Percentiles rank a stretch among this genome's conserved stretches.
These are phyloP conservation scores for Penicillium sclerotiorum DNA, from an alignment of 2,329 filamentous ascomycete genomes.

Conservation along the genomic window DNA sequence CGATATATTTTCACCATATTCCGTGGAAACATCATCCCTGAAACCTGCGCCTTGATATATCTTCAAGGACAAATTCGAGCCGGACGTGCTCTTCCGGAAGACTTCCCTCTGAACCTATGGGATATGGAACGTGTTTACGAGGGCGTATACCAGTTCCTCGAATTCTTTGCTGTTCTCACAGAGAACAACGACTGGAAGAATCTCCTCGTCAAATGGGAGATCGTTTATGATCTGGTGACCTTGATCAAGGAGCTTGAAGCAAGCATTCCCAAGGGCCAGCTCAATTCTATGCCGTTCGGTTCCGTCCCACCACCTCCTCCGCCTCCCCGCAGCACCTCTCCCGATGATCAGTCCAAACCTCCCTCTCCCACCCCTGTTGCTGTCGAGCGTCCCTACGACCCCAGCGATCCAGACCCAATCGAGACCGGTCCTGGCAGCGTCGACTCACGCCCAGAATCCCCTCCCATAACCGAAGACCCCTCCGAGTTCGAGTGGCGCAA, in stretches of 20 bases:
- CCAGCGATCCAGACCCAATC: conserved; percentile 43
- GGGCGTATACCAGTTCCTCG: conserved; percentile 88
- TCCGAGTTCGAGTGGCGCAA: conserved; percentile 74
- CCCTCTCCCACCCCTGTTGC: conserved; percentile 44
- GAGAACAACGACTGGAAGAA: conserved; percentile 82
- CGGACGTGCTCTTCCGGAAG: conserved; percentile 72
- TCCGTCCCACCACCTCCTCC: conserved; percentile 25
- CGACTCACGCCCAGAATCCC: conserved; percentile 48
- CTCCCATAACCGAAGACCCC: conserved; percentile 61
- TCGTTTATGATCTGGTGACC: conserved; percentile 83
- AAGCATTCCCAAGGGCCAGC: conserved; percentile 79
- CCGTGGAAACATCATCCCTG: conserved; percentile 86
- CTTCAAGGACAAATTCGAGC: conserved; percentile 87
- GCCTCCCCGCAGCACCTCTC: conserved; percentile 31
- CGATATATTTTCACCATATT: conserved; percentile 94
- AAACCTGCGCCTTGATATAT: conserved; percentile 92
- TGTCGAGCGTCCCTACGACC: conserved; percentile 69
- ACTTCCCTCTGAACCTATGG: conserved; percentile 94
- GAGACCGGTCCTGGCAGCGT: conserved; percentile 41
- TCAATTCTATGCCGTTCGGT: conserved; percentile 49
- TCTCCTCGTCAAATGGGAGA: conserved; percentile 88
- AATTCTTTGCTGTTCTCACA: conserved; percentile 87
- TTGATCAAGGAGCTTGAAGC: conserved; percentile 84
- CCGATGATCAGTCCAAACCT: conserved; percentile 35
- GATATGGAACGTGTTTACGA: conserved; percentile 98